Evolutionary conservation across 805 yeast species (phyloP), one percentile per base, ranked within the genome.

Genomic region (Starmera pachycereana): DNA sequence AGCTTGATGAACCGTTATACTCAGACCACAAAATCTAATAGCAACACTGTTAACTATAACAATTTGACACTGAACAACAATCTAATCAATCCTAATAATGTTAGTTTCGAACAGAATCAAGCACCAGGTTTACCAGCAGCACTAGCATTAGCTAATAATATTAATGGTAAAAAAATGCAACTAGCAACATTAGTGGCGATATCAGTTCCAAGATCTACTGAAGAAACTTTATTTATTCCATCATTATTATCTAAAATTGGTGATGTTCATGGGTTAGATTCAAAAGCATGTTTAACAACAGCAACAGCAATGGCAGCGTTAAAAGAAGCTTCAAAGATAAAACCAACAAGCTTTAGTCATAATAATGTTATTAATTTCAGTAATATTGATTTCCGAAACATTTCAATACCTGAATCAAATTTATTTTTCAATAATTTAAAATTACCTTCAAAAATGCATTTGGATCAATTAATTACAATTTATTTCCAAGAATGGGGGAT

Each of bases 401-500:
- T 69, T 48, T 42, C 63, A 25, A 44, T 58, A 38, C 36, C 61
- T 4, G 78, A 75, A 32, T 71, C 78, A 0, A 51, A 56, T 16
- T 50, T 60, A 36, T 75, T 77, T 52, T 65, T 77, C 41, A 60
- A 59, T 37, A 58, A 53, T 37, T 49, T 70, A 29, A 62, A 60
- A 38, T 49, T 76, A 22, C 76, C 76, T 4, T 64, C 79, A 18
- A 69, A 80, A 40, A 56, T 75, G 19, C 75, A 76, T 42, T 57
- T 85, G 41, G 95, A 88, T 57, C 76, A 77, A 22, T 67, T 84
- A 28, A 70, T 83, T 14, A 70, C 81, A 0, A 55, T 76, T 4
- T 88, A 73, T 54, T 87, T 86, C 60, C 78, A 76, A 45, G 80
- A 81, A 42, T 88, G 96, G 95, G 80, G 83, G 27, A 68, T 72